phyloP scores from a whole-genome alignment of 2,329 filamentous ascomycete genomes.

The Colletotrichum higginsianum region DNA sequence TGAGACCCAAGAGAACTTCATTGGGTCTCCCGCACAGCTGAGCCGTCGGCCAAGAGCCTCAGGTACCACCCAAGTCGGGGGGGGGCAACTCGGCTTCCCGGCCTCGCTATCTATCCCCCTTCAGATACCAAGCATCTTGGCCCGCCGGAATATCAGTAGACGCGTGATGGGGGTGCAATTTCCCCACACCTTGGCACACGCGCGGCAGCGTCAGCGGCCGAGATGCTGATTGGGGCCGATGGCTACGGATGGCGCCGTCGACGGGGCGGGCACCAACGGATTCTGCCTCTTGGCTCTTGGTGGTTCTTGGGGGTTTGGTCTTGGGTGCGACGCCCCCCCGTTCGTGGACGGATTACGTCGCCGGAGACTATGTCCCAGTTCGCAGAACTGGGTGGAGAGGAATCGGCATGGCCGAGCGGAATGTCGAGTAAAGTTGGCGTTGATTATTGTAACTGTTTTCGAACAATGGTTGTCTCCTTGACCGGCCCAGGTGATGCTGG shows the following conservation, averaged over 20 bases:
- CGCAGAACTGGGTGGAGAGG: neutral
- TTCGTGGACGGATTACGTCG: neutral
- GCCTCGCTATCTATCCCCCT: neutral
- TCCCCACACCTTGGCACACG: constrained; percentile 13
- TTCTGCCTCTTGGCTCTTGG: constrained; percentile 12
- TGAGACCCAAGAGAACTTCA: neutral
- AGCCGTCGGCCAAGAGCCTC: neutral
- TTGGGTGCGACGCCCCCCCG: neutral
- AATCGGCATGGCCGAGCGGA: neutral
- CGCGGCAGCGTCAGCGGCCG: constrained; percentile 7
- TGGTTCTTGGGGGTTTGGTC: neutral
- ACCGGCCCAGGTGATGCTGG: too few relatives aligned
- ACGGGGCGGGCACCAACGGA: neutral
- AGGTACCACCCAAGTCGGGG: neutral
- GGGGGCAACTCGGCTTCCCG: neutral
- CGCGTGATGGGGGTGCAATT: neutral
- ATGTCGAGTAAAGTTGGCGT: neutral
- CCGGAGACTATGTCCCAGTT: neutral
- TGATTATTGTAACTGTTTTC: neutral
- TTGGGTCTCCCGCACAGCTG: neutral
- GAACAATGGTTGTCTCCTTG: neutral
- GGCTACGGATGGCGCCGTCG: neutral
- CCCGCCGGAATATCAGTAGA: neutral
- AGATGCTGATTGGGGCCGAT: neutral
- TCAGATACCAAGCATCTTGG: neutral